These are phyloP conservation scores for Yamadazyma aaseri DNA, from an alignment of 1,139 yeast genomes.

Conservation along the genomic window DNA sequence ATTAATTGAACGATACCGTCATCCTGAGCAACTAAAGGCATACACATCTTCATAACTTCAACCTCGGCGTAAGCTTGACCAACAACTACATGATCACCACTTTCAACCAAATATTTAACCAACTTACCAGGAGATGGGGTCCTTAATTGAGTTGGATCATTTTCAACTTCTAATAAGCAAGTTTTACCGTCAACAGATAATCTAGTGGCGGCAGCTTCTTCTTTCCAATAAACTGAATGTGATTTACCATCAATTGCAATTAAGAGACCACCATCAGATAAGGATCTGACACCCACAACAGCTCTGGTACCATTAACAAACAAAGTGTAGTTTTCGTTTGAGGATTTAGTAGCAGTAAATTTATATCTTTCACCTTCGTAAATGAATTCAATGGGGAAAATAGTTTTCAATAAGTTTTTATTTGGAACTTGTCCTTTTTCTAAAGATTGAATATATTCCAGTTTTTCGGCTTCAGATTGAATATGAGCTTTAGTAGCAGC, in stretches of 20 bases:
- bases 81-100: conserved; percentile 87
- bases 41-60: conserved; percentile 98
- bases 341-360: conserved; percentile 92
- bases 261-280: conserved; percentile 93
- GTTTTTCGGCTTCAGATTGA: conserved; percentile 68
- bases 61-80: conserved; percentile 98
- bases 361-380: conserved; percentile 92
- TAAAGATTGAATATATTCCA: conserved; percentile 66
- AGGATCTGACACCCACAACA: conserved; percentile 79
- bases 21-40: conserved; percentile 90
- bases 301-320: conserved; percentile 92
- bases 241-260: conserved; percentile 89
- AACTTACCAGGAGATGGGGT: conserved; percentile 99
- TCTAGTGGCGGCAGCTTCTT: conserved; percentile 95
- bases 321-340: conserved; percentile 78
- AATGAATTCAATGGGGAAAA: conserved; percentile 90
- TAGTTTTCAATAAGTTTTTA: conserved; percentile 74
- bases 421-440: conserved; percentile 96
- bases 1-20: conserved; percentile 89
- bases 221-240: conserved; percentile 96
- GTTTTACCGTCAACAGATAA: conserved; percentile 93
- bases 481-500: conserved; percentile 94
- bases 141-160: conserved; percentile 97
- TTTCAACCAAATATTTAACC: conserved; percentile 88
- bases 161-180: conserved; percentile 88